Evolutionary conservation across 345 rosid species (phyloP), one percentile per base, ranked within the genome.

Genomic region (Dovyalis caffra): DNA sequence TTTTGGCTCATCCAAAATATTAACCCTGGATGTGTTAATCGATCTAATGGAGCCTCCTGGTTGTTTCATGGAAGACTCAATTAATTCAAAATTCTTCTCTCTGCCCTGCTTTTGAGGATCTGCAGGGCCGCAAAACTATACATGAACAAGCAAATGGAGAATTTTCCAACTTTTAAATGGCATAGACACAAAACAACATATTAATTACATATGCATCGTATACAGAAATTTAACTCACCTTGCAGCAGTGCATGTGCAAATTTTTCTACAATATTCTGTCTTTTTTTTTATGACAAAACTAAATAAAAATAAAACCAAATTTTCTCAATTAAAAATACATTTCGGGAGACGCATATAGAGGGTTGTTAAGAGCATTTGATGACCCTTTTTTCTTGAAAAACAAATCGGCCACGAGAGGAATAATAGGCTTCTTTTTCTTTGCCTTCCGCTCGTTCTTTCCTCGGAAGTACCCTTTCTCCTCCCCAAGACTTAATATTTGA

Each of bases 401-500:
- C 56, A 88, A 81, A 65, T 92, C 94, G 53, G 91, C 89, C 62
- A 91, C 83, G 8, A 91, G 87, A 62, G 97, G 99, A 77, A 92
- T 82, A 0, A 92, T 86, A 28, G 97, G 99, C 82, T 92, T 94
- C 86, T 88, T 91, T 87, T 14, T 83, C 81, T 16, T 65, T 64
- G 14, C 72, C 75, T 77, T 86, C 76, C 58, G 77, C 73, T 77
- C 82, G 9, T 69, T 86, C 37, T 61, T 72, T 15, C 76, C 77
- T 1, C 68, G 79, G 57, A 78, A 77, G 64, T 77, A 64, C 26
- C 66, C 79, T 20, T 62, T 74, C 15, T 69, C 74, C 16, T 85
- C 86, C 5, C 81, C 85, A 57, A 84, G 76, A 63, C 84, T 90
- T 80, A 92, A 78, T 78, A 90, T 92, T 70, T 92, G 85, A 68